Evolutionary conservation across 106 monocot species (phyloP), one percentile per base, ranked within the genome.

Genomic region (Xerophyta viscosa): DNA sequence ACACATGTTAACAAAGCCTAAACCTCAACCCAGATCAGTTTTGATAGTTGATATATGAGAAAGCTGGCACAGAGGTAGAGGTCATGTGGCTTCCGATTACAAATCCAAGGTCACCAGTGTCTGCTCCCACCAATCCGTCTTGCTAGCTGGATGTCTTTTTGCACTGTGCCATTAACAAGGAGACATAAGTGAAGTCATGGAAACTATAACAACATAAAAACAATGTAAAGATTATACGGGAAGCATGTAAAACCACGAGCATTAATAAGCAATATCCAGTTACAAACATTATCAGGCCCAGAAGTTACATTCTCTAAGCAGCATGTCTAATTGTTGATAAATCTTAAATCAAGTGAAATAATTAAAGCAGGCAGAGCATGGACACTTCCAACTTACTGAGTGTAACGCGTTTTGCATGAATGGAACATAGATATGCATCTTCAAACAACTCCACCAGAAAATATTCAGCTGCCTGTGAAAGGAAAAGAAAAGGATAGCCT

Each of bases 341-440:
- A 18, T 19, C 2, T 8, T 8, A 46, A 11, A 46, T 7, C 0
- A 46, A 46, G 4, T 44, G 6, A 39, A 39, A 39, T 10, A 7
- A 39, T 12, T 10, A 39, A 10, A 39, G 15, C 6, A 39, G 39
- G 6, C 11, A 39, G 10, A 12, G 20, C 46, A 18, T 14, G 13
- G n/a, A n/a, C 8, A 20, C 8, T 14, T 19, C 3, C 6, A 56
- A 70, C 75, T 81, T 81, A 81, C 80, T 80, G 19, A 74, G 58
- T 13, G 75, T 74, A 57, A 80, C 74, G 25, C 80, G 69, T 61
- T 62, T 71, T 36, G 71, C 71, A 64, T 75, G 75, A 48, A 71
- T 67, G 1, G 72, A 39, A 25, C 67, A 82, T 8, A 82, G 68
- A 42, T 82, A 54, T 20, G 77, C 66, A 52, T 77, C 76, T 45